These are phyloP conservation scores for Aureobasidium zeae DNA, from an alignment of 2,329 filamentous ascomycete species.

Conservation along the genomic window DNA sequence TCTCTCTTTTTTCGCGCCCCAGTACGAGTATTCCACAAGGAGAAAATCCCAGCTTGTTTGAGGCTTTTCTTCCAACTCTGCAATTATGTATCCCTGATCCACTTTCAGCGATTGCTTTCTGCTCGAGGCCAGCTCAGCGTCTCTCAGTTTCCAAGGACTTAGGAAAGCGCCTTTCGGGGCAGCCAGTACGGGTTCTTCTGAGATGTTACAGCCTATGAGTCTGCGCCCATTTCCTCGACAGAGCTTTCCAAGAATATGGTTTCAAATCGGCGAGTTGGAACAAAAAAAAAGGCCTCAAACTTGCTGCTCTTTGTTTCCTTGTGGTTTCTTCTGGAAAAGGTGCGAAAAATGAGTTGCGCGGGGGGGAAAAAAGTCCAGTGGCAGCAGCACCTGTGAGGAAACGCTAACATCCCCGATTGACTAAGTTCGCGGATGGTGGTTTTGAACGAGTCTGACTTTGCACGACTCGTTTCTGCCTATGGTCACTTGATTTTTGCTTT, in stretches of 20 bases:
- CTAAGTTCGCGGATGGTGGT: slow-evolving; percentile 3
- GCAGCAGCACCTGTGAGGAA: background rate
- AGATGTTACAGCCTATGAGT: slow-evolving; percentile 4
- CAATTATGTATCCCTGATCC: too few relatives aligned
- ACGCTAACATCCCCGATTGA: slow-evolving; percentile 6
- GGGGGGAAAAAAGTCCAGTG: background rate
- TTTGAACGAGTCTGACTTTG: background rate
- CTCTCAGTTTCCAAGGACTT: background rate
- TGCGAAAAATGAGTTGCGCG: background rate
- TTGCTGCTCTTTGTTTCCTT: too few relatives aligned
- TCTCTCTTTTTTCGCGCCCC: too few relatives aligned
- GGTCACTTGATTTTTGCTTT: slow-evolving; percentile 9
- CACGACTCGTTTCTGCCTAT: slow-evolving; percentile 3
- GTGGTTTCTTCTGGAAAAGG: too few relatives aligned
- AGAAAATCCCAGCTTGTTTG: too few relatives aligned
- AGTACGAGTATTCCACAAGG: too few relatives aligned
- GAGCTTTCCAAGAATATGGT: background rate
- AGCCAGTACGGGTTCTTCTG: too few relatives aligned
- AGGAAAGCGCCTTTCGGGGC: slow-evolving; percentile 3
- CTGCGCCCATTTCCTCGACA: background rate
- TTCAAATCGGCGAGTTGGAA: slow-evolving; percentile 3
- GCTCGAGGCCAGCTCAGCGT: background rate
- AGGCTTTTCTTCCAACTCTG: too few relatives aligned
- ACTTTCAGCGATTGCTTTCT: background rate
- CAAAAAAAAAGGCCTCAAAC: background rate